Conservation (phyloP, 805 yeast species). For the Saccharomyces eubayanus region DNA sequence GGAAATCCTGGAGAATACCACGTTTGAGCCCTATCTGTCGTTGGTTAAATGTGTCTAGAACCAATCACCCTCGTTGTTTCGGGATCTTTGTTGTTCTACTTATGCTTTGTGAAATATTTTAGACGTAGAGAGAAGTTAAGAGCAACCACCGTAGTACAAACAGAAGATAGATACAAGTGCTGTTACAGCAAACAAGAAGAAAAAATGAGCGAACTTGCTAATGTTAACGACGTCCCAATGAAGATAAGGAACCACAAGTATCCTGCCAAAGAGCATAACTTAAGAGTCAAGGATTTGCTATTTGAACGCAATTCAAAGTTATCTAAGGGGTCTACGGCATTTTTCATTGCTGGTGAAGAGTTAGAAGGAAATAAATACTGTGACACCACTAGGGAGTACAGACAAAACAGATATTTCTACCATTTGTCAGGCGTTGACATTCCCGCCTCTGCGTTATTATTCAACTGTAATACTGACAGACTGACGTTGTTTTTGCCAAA, state of each 20-base stretch:
- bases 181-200: background rate
- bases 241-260: slow-evolving; percentile 40
- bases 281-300: slow-evolving; percentile 37
- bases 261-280: slow-evolving; percentile 77
- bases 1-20: background rate
- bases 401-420: slow-evolving; percentile 88
- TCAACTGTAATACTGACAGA: slow-evolving; percentile 42
- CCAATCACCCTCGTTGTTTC: background rate
- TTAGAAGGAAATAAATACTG: slow-evolving; percentile 59
- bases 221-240: slow-evolving; percentile 18
- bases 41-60: background rate
- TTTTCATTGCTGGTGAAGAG: slow-evolving; percentile 56
- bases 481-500: slow-evolving; percentile 73
- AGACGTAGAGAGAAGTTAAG: background rate
- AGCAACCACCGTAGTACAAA: background rate
- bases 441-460: slow-evolving; percentile 67
- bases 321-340: slow-evolving; percentile 30
- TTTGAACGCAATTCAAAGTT: slow-evolving; percentile 15
- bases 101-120: background rate
- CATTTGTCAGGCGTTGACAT: slow-evolving; percentile 78
- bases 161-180: background rate
- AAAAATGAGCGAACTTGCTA: slow-evolving; percentile 5
- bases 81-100: background rate
- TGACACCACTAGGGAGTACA: slow-evolving; percentile 68
- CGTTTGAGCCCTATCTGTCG: background rate